A percentile compares a stretch with the other conserved stretches of the same genome.
Evolutionary conservation across 108 stramenopile genomes (phyloP).

Genomic region (Stephanodiscus triporus): DNA sequence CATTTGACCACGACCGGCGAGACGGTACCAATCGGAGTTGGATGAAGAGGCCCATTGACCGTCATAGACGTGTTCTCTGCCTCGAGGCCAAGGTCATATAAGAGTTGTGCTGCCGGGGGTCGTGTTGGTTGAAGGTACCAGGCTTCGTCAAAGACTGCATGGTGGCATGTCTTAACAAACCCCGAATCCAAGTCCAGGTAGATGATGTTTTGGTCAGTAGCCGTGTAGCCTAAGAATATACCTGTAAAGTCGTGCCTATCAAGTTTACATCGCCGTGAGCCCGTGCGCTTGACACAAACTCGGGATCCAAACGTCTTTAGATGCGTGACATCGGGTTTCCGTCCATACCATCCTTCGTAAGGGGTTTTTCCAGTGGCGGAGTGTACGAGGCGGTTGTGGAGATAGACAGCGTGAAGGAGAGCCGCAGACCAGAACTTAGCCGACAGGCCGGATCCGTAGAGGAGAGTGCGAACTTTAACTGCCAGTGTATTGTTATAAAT

Average conservation of each 20-base stretch:
- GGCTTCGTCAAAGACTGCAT: conserved; percentile 28
- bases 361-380: not conserved
- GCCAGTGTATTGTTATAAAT: not conserved
- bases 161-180: not conserved
- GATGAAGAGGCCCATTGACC: too few species aligned
- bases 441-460: not conserved
- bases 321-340: not conserved
- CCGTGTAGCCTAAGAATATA: not conserved
- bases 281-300: not conserved
- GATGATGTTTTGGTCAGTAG: conserved; percentile 6
- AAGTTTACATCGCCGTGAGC: not conserved
- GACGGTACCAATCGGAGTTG: too few species aligned
- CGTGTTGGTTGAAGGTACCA: not conserved
- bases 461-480: not conserved
- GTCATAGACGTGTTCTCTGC: too few species aligned
- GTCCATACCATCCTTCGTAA: not conserved
- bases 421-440: not conserved
- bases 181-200: too few species aligned
- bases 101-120: too few species aligned
- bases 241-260: not conserved
- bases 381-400: not conserved
- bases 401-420: too few species aligned
- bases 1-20: too few species aligned
- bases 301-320: not conserved
- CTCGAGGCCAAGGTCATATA: too few species aligned